Percentiles rank a stretch among this genome's conserved stretches.
Evolutionary conservation across 2,329 filamentous ascomycete species (phyloP).

Genomic region (Colletotrichum musicola): DNA sequence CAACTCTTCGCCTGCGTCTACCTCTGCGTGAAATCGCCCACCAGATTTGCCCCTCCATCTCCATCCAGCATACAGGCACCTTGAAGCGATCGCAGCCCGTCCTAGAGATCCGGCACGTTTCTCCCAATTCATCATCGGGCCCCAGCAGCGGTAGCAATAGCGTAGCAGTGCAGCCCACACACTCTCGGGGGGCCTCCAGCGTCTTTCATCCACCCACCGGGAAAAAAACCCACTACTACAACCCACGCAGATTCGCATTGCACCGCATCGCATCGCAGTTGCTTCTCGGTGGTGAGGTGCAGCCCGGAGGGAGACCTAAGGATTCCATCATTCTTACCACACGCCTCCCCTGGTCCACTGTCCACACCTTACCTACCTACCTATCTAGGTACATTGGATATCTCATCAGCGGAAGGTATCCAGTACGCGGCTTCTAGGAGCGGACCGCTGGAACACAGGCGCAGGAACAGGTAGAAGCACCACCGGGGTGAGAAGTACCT

Average conservation of each 20-base stretch:
- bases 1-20: neutral
- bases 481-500: too few species aligned
- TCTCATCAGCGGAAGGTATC: too few species aligned
- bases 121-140: neutral
- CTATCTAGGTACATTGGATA: too few species aligned
- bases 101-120: neutral
- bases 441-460: neutral
- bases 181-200: too few species aligned
- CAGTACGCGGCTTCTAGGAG: too few species aligned
- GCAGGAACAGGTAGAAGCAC: neutral
- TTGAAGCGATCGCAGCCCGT: neutral
- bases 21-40: neutral
- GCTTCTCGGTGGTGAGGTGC: too few species aligned
- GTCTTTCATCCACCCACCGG: neutral
- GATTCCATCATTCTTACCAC: too few species aligned
- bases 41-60: slow-evolving; percentile 5
- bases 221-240: neutral
- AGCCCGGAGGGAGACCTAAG: too few species aligned
- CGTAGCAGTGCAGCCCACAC: neutral
- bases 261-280: slow-evolving; percentile 21
- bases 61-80: neutral
- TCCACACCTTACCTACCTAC: neutral
- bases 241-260: slow-evolving; percentile 8
- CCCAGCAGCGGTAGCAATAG: neutral
- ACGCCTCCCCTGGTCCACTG: too few species aligned